Evolutionary conservation across 371 early-diverging fungal species (phyloP), one percentile per base, ranked within the genome.

Genomic region (Mucor velutinosus): DNA sequence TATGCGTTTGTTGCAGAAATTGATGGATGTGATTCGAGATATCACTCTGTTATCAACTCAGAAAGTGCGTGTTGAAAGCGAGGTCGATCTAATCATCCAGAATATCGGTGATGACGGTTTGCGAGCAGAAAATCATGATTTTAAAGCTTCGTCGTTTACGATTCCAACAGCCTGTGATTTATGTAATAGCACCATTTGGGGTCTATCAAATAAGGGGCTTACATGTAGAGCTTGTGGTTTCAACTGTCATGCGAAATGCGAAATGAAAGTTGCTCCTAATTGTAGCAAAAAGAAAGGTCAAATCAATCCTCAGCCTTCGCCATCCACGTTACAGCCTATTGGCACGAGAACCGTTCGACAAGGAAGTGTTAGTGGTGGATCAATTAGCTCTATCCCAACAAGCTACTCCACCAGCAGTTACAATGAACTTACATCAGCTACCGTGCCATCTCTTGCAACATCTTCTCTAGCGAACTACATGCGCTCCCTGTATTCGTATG

Each of bases 241-340:
- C 64, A 91, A 90, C 37, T 94, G 94, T 69, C 94, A 94, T 69
- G 83, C 90, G 4, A 93, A 91, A 64, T 94, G 94, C 72, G 93
- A 94, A 75, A 89, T 94, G 86, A 94, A 94, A 67, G 93, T 93
- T 1, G 87, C 92, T 7, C 90, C 90, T 2, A 87, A 84, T 62
- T 94, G 94, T 64, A 82, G 91, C 15, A 82, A 84, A 25, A 70
- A 81, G 23, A 89, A 89, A 25, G 87, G 90, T 2, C 87, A 87
- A 51, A 75, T 88, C 23, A 84, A 83, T 37, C 74, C 87, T 35
- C 78, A 80, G 35, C 77, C 77, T 15, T 47, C 72, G 33, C 65
- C 63, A 7, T 60, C 67, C 21, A 55, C 67, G n/a, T 32, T 32
- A 33, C 58, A 58, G 17, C 29, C 58, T 32, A 57, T 71, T 2